phyloP scores from a whole-genome alignment of 345 rosid species.

The Cochlearia excelsa region DNA sequence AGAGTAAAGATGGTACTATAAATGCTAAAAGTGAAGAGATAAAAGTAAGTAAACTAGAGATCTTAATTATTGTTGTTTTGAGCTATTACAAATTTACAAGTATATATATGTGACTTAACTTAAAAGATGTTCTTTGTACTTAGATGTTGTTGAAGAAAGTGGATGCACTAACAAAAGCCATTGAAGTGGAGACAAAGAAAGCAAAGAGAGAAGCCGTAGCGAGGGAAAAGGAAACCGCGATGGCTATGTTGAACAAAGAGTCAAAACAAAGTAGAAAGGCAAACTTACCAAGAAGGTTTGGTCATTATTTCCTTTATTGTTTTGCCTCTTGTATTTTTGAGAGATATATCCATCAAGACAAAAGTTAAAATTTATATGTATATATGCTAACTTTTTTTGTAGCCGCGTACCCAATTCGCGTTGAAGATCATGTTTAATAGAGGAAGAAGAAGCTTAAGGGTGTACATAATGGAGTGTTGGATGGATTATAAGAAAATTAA shows the following conservation, averaged over 20 bases:
- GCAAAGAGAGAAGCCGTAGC: conserved; percentile 71
- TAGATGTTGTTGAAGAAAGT: conserved; percentile 84
- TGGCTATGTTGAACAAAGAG: conserved; percentile 27
- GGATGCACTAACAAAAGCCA: conserved; percentile 66
- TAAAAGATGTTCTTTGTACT: conserved; percentile 15
- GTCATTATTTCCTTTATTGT: conserved; percentile 3
- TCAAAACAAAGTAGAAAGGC: conserved; percentile 32
- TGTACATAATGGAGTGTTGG: conserved; percentile 26
- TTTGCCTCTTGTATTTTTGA: conserved; percentile 5
- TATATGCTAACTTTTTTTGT: conserved; percentile 13
- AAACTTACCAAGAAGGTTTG: conserved; percentile 33
- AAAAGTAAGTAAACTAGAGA: conserved; percentile 43
- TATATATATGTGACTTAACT: conserved; percentile 3
- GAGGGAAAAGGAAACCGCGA: conserved; percentile 59
- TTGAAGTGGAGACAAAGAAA: conserved; percentile 73
- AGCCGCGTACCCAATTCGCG: conserved; percentile 31
- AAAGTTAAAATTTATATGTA: conserved; percentile 5
- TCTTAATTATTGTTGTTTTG: no score
- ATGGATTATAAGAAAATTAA: conserved; percentile 17
- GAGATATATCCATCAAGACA: not conserved
- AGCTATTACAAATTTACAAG: no score
- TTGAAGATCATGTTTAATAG: conserved; percentile 22
- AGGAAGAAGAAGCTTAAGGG: conserved; percentile 21
- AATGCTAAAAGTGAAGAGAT: conserved; percentile 71
- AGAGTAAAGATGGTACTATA: conserved; percentile 56